These are phyloP conservation scores for Aegilops bicornis DNA, from an alignment of 176 grass and related monocot species.

Conservation along the genomic window DNA sequence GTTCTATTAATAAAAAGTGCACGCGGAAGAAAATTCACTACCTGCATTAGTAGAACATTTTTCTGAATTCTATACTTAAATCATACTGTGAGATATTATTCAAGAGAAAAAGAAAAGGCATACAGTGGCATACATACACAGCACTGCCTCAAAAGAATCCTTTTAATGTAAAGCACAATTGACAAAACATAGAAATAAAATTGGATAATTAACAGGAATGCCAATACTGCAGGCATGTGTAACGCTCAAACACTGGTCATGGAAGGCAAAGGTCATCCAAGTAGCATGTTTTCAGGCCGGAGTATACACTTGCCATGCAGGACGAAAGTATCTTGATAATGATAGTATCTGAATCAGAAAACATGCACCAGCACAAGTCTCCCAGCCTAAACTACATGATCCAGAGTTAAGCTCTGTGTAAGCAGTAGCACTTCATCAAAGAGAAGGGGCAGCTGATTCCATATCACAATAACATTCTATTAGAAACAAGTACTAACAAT, in stretches of 20 bases:
- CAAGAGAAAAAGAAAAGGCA: not conserved
- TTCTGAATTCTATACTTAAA: constrained; percentile 18
- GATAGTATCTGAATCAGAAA: too few relatives aligned
- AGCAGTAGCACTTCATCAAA: too few relatives aligned
- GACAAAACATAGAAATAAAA: not conserved
- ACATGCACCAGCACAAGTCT: too few relatives aligned
- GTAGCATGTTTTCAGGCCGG: too few relatives aligned
- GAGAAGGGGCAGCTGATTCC: too few relatives aligned
- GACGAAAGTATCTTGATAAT: too few relatives aligned
- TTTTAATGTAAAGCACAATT: not conserved
- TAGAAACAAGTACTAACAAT: not conserved
- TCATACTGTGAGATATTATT: not conserved
- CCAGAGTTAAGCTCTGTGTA: too few relatives aligned
- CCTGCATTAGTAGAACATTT: constrained; percentile 49
- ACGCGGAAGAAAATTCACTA: constrained; percentile 73
- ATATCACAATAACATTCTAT: not conserved
- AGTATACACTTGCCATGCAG: too few relatives aligned
- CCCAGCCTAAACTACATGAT: too few relatives aligned
- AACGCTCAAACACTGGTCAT: not conserved
- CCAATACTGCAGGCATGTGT: not conserved
- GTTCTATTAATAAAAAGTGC: constrained; percentile 87
- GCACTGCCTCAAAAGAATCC: not conserved
- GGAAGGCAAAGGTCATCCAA: too few relatives aligned
- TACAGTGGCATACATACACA: constrained; percentile 10
- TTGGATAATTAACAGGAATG: not conserved